Evolutionary conservation across 306 rosid species (phyloP), one percentile per base, ranked within the genome.

Genomic region (Parietaria judaica): DNA sequence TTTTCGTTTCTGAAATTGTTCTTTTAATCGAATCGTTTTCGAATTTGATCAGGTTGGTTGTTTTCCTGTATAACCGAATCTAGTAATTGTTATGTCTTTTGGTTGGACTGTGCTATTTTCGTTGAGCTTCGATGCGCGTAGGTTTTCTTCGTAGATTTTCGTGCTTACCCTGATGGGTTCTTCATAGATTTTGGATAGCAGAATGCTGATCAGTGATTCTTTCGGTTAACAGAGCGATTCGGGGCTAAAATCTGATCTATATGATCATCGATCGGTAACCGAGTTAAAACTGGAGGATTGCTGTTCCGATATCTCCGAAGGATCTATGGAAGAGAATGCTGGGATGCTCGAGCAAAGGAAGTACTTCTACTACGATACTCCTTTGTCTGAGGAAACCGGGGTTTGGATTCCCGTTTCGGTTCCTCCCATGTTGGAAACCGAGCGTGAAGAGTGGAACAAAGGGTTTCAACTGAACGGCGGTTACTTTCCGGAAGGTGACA

Each of bases 391-490:
- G 61, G 96, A 86, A 65, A 92, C 98, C 17, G 99, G 99, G 54
- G 90, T 63, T 66, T 92, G 99, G 99, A 92, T 92, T 71, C 99
- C 99, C 8, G 95, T 92, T 74, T 92, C 99, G 0, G 90, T 92
- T 72, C 96, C 99, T 1, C 99, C 99, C 39, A 92, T 92, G 99
- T 60, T 74, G 78, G 96, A 92, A 65, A 69, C 62, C 12, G 95
- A 84, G 49, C 95, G 80, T 43, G 79, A 76, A 70, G 95, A 88
- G 68, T 77, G 86, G 90, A 67, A 79, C 50, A 75, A 74, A 63
- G 88, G 88, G 59, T 82, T 92, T 71, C 80, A 75, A 15, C 64
- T 81, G 0, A 88, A 78, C n/a, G 95, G 96, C 5, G 90, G 86
- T 51, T 92, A 74, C 75, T 86, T 92, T 69, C 99, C 99, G 6